Percentiles rank a stretch among this genome's conserved stretches.
Conservation (phyloP, 169 alveolate genomes). For the Cryptosporidium meleagridis region DNA sequence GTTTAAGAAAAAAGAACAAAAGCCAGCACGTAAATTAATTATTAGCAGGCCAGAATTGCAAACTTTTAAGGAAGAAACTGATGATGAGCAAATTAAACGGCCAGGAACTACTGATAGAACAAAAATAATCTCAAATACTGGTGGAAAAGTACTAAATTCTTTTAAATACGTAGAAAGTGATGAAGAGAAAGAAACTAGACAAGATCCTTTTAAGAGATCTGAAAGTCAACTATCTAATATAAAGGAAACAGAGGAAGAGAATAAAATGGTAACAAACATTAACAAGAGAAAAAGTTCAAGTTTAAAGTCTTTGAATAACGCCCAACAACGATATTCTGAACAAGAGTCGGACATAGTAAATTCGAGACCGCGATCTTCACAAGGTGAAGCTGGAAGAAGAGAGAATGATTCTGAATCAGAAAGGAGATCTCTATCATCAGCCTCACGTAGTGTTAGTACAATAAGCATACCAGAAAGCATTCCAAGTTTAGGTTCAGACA, state of each 20-base stretch:
- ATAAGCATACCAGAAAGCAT: background rate
- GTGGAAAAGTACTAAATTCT: background rate
- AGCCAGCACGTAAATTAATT: background rate
- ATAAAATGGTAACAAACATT: too few species aligned
- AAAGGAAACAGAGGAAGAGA: background rate
- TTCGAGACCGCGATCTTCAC: background rate
- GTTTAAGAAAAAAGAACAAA: background rate
- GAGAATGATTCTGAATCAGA: background rate
- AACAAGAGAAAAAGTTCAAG: too few species aligned
- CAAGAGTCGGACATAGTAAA: background rate
- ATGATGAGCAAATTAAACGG: background rate
- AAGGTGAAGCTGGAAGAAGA: background rate
- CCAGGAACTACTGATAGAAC: background rate
- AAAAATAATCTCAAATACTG: background rate
- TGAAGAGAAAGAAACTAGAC: background rate
- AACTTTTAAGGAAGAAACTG: background rate
- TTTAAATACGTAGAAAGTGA: background rate
- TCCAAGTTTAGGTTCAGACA: background rate
- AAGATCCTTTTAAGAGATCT: too few species aligned
- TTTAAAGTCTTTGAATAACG: too few species aligned
- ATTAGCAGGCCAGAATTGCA: background rate
- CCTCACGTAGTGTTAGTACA: background rate
- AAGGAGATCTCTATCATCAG: background rate
- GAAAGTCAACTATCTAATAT: background rate
- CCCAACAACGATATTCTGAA: background rate